Evolutionary conservation across 106 monocot species (phyloP).

Genomic region (Apostasia shenzhenica): DNA sequence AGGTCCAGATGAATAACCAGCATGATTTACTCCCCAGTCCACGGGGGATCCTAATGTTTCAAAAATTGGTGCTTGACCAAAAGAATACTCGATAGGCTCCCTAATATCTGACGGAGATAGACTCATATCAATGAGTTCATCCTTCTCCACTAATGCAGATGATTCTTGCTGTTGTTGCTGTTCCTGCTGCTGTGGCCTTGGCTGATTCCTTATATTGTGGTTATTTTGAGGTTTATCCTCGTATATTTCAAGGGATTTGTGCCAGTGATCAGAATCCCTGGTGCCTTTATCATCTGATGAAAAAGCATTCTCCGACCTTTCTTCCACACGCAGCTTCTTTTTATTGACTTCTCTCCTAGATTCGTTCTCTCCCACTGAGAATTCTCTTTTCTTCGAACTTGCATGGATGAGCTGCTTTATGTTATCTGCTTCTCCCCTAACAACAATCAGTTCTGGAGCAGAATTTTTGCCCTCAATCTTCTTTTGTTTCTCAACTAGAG

Average conservation of each 20-base stretch:
- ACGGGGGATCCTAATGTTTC: slow-evolving; percentile 4
- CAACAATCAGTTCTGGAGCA: not conserved
- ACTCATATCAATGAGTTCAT: slow-evolving; percentile 34
- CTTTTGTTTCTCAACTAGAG: not conserved
- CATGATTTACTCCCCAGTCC: slow-evolving; percentile 6
- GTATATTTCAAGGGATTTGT: slow-evolving; percentile 8
- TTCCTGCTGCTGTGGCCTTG: not conserved
- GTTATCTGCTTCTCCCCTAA: not conserved
- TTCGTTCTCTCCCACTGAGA: not conserved
- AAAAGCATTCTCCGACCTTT: not conserved
- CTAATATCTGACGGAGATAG: slow-evolving; percentile 32
- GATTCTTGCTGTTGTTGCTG: not conserved
- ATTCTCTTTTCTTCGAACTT: not conserved
- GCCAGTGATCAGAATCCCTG: not conserved
- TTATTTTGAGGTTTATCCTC: not conserved
- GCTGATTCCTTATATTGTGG: not conserved
- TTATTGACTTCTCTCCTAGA: slow-evolving; percentile 4
- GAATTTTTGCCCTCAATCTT: not conserved
- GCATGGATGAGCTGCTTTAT: not conserved
- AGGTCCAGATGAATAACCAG: not conserved
- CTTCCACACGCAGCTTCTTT: slow-evolving; percentile 8
- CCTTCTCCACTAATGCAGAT: not conserved
- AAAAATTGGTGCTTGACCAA: not conserved
- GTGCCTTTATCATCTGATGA: not conserved
- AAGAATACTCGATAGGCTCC: not conserved